Evolutionary conservation across 371 early-diverging fungal genomes (phyloP).

Genomic region (Mortierella sp.): DNA sequence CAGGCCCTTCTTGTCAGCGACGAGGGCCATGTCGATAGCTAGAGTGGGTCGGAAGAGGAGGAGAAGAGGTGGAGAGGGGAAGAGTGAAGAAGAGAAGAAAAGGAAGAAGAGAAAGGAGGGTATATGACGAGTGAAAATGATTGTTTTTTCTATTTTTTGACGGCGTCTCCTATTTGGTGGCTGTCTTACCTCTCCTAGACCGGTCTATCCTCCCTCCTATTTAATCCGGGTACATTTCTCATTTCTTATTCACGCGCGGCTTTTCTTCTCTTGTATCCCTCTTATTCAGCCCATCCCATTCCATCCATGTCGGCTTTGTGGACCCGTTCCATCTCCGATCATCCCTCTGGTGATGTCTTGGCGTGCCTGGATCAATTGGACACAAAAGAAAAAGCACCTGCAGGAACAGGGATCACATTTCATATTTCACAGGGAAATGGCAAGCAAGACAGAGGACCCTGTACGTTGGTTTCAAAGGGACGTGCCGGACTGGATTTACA

Average conservation of each 20-base stretch:
- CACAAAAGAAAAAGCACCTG: not conserved
- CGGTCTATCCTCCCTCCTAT: too few species aligned
- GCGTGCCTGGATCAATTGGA: not conserved
- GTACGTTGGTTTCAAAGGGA: not conserved
- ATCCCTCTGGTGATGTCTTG: not conserved
- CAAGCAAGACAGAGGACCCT: not conserved
- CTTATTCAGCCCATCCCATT: not conserved
- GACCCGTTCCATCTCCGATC: not conserved
- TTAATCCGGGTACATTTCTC: too few species aligned
- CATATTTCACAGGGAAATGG: too few species aligned
- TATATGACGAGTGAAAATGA: not conserved
- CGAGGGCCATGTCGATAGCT: slow-evolving; percentile 23
- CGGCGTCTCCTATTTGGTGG: not conserved
- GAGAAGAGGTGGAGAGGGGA: slow-evolving; percentile 7
- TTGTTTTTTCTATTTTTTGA: not conserved
- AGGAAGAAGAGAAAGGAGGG: not conserved
- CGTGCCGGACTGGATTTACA: not conserved
- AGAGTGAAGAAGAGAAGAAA: not conserved
- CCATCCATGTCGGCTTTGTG: not conserved
- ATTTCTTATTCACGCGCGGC: not conserved
- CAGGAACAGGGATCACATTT: too few species aligned
- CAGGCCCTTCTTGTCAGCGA: slow-evolving; percentile 48
- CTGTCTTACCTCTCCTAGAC: too few species aligned
- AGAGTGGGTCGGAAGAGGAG: slow-evolving; percentile 7
- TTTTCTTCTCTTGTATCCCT: not conserved